Evolutionary conservation across 1,284 basidiomycete species (phyloP), one percentile per base, ranked within the genome.

Genomic region (Binderoboletus segoi): DNA sequence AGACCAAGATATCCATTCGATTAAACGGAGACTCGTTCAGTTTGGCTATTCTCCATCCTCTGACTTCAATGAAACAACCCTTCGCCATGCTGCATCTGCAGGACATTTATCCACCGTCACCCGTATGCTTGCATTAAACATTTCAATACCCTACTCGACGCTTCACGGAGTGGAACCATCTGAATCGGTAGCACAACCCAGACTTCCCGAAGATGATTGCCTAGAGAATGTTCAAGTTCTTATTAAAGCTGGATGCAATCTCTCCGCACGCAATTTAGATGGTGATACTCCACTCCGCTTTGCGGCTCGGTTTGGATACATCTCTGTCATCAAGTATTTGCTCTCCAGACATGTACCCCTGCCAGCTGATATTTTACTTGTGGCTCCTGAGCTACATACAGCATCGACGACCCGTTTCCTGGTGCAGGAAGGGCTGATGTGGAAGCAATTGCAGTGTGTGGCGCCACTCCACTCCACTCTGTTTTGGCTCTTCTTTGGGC

Each of bases 81-180:
- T 63, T 1, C 47, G 50, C 3, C 4, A 13, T 0, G 50, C 61
- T 4, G 61, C 44, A 4, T 28, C 11, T 33, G 35, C 23, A 1
- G 61, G 61, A 1, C 56, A 51, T 11, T 3, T 60, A 3, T 44
- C 56, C 3, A 30, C 21, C 7, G 21, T 54, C 1, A 1, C 50
- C 20, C 15, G n/a, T 7, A 38, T 61, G 4, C 50, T 64, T 6
- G 41, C 49, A 0, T 42, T 10, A 18, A 23, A 35, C 1, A 13
- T 48, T 24, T 10, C 20, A 28, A 53, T 28, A 59, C 60, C 6
- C n/a, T 64, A 2, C 45, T 63, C 18, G 26, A 52, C 16, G 63
- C 50, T 0, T 35, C 40, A 8, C 8, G 16, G n/a, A n/a, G 28
- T 28, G 2, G 4, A 7, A 23, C 8, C 30, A 16, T n/a, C n/a